Base-by-base conservation (phyloP, 2,329 filamentous ascomycete genomes). In the Talaromyces sp. region DNA sequence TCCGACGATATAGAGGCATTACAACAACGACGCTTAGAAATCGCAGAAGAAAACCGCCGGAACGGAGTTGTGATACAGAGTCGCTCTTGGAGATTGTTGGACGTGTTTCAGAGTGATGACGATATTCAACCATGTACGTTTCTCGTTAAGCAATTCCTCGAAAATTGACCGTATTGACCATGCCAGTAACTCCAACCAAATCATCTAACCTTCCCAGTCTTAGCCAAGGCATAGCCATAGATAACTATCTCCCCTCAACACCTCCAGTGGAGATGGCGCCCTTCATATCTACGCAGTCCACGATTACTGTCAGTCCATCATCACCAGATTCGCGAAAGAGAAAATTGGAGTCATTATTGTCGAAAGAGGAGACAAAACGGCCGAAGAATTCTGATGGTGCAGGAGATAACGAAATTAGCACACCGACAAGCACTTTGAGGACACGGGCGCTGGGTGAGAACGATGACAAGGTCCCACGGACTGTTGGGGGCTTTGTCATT, bases 81-180 rank as follows among this genome's bases (percentile, higher is more conserved):
- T 60, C 73, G 77, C 5, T 70, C 76, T 39, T 79, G 77, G 77
- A 73, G 76, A 61, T 57, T 79, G 21, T 75, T 74, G 5, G 76
- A 79, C 68, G 71, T 76, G 5, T 79, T 79, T 66, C 71, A 73
- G 28, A 79, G 77, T 64, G 76, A 79, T 68, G 77, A 78, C 63
- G 75, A 77, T 56, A 69, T 73, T 68, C 72, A 67, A 66, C 70
- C 71, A 63, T 69, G 76, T 78, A 66, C 28, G 69, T 52, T 11
- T 39, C 57, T 12, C 42, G 12, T 33, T 9, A 28, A 48, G 40
- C 21, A 25, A n/a, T 33, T 21, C 8, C 18, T 23, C 52, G 23
- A 40, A 21, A 42, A 21, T 46, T 44, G 25, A 46, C 16, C 57
- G 18, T 39, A n/a, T 28, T 64, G 61, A 61, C 25, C 61, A 61